Percentiles rank a stretch among this genome's conserved stretches.
phyloP scores from a whole-genome alignment of 2,329 filamentous ascomycete species.

The Epichloe glyceriae region DNA sequence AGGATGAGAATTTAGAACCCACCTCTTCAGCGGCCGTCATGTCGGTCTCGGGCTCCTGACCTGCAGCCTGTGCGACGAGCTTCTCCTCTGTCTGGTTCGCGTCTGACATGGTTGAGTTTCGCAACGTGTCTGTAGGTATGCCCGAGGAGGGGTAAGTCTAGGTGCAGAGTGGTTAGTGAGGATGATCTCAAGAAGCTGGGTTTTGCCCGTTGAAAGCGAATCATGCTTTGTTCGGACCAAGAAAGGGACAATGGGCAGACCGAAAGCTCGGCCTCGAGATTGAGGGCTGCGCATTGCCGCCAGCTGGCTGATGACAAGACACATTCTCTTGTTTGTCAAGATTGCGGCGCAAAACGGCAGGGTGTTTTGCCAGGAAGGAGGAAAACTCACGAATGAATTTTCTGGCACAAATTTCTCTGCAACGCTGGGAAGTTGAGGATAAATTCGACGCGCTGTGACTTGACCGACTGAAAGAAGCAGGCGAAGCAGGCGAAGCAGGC shows the following conservation, averaged over 20 bases:
- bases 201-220: neutral
- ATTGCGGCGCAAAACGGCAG: neutral
- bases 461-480: neutral
- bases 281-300: neutral
- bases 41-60: constrained; percentile 6
- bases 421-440: neutral
- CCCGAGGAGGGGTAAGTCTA: neutral
- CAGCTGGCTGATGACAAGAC: neutral
- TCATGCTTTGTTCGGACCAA: neutral
- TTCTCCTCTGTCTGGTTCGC: constrained; percentile 4
- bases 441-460: neutral
- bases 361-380: neutral
- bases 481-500: too few species aligned
- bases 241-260: neutral
- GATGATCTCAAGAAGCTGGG: neutral
- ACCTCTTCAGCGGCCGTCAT: constrained; percentile 10
- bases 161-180: neutral
- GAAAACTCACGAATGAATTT: neutral
- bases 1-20: constrained; percentile 4
- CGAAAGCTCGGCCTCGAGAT: neutral
- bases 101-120: constrained; percentile 3
- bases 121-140: neutral
- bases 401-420: neutral
- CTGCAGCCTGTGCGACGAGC: constrained; percentile 2
- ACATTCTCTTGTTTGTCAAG: neutral